Percentiles rank a stretch among this genome's conserved stretches.
These are phyloP conservation scores for Umbellularia californica DNA, from an alignment of 164 flowering plant species.

Conservation along the genomic window DNA sequence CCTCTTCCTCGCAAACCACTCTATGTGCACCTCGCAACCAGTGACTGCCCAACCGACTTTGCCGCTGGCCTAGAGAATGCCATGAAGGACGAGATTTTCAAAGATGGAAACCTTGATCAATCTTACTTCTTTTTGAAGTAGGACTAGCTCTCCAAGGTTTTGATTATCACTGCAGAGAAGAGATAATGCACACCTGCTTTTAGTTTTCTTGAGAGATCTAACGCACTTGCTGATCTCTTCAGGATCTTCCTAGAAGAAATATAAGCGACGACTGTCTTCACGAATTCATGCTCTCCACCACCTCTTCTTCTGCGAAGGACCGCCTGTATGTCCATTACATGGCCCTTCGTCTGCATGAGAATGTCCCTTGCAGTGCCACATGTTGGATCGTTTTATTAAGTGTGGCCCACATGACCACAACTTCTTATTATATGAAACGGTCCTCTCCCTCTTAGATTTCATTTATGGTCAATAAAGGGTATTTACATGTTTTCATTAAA, in stretches of 20 bases:
- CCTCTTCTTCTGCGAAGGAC: no score
- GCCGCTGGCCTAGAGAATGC: slow-evolving; percentile 22
- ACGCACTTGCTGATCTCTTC: slow-evolving; percentile 24
- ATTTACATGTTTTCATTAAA: no score
- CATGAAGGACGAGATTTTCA: slow-evolving; percentile 25
- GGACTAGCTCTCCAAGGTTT: slow-evolving; percentile 10
- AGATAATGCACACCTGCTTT: background rate
- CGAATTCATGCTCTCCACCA: background rate
- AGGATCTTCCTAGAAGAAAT: slow-evolving; percentile 22
- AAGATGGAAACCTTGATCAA: slow-evolving; percentile 25
- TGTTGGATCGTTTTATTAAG: no score
- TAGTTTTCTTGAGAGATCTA: slow-evolving; percentile 18
- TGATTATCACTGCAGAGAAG: background rate
- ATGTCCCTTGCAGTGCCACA: slow-evolving; percentile 27
- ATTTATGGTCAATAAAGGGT: no score
- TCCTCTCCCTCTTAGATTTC: no score
- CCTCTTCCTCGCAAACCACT: slow-evolving; percentile 9
- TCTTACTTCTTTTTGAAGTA: slow-evolving; percentile 34
- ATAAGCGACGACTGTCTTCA: slow-evolving; percentile 10
- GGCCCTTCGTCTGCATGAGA: slow-evolving; percentile 25
- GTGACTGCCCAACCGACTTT: slow-evolving; percentile 24
- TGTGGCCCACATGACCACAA: no score
- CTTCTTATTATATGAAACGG: no score
- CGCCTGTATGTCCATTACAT: background rate
- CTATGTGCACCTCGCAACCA: slow-evolving; percentile 20